These are phyloP conservation scores for Naganishia kalamii DNA, from an alignment of 768 basidiomycete genomes.

Conservation along the genomic window DNA sequence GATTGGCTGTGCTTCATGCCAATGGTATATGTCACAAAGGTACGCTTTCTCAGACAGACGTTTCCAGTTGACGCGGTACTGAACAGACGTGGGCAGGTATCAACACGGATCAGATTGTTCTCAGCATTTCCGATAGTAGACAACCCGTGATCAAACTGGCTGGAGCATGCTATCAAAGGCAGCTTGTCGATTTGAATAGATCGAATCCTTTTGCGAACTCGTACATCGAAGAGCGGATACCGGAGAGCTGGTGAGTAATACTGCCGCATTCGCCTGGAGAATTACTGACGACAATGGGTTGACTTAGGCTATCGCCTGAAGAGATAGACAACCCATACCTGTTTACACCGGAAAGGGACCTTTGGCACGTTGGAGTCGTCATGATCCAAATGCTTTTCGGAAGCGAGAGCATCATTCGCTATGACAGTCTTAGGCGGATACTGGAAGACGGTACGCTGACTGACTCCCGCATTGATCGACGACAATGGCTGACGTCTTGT, in stretches of 20 bases:
- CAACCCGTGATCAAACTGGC: conserved; percentile 65
- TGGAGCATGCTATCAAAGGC: conserved; percentile 64
- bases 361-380: conserved; percentile 72
- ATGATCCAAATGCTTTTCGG: conserved; percentile 83
- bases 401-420: conserved; percentile 56
- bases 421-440: conserved; percentile 37
- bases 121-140: conserved; percentile 46
- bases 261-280: background rate
- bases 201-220: conserved; percentile 65
- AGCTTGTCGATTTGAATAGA: conserved; percentile 69
- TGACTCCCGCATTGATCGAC: background rate
- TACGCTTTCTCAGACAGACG: conserved; percentile 11
- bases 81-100: conserved; percentile 21
- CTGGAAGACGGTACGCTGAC: conserved; percentile 37
- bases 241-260: conserved; percentile 52
- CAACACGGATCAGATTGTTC: conserved; percentile 32
- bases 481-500: conserved; percentile 13
- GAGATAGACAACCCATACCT: conserved; percentile 69
- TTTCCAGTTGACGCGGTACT: background rate
- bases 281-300: background rate
- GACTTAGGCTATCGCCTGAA: conserved; percentile 65
- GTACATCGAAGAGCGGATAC: conserved; percentile 39
- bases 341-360: conserved; percentile 71
- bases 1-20: conserved; percentile 35
- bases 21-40: conserved; percentile 34